A percentile compares a stretch with the other conserved stretches of the same genome.
Conservation (phyloP, 2,329 filamentous ascomycete genomes). For the Aspergillus eucalypticola region DNA sequence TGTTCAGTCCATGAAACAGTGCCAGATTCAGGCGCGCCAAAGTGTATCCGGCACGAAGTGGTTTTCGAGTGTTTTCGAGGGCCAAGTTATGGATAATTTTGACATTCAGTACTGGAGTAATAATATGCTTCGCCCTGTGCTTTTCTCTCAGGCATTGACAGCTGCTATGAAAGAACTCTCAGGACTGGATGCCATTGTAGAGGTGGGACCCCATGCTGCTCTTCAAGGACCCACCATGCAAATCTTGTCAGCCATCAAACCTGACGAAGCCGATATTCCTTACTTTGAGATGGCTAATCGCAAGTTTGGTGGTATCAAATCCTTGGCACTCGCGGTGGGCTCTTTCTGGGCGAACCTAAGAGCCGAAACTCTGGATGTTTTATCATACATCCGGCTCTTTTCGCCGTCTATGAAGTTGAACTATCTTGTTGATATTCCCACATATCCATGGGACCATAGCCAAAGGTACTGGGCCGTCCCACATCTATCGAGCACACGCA, state of each 20-base stretch:
- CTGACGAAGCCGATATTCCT: constrained; percentile 7
- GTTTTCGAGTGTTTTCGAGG: constrained; percentile 12
- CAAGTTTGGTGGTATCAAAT: neutral
- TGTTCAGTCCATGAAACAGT: neutral
- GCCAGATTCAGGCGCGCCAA: neutral
- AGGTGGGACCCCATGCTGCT: constrained; percentile 38
- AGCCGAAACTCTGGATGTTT: neutral
- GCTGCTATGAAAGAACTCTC: constrained; percentile 15
- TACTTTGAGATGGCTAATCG: constrained; percentile 9
- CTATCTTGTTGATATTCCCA: constrained; percentile 14
- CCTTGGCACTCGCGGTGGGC: constrained; percentile 5
- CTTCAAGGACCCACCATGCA: constrained; percentile 29
- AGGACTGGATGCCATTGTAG: constrained; percentile 23
- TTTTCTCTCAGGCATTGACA: constrained; percentile 14
- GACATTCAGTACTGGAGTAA: constrained; percentile 22
- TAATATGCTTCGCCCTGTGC: constrained; percentile 28
- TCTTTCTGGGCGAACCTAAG: constrained; percentile 10
- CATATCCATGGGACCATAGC: constrained; percentile 16
- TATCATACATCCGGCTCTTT: neutral
- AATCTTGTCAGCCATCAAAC: constrained; percentile 6
- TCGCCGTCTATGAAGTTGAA: neutral
- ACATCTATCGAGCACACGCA: neutral
- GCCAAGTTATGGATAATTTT: neutral
- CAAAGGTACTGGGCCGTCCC: constrained; percentile 11
- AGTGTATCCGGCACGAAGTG: constrained; percentile 1